These are phyloP conservation scores for Schwanniomyces sp. DNA, from an alignment of 805 yeast genomes.

Conservation along the genomic window DNA sequence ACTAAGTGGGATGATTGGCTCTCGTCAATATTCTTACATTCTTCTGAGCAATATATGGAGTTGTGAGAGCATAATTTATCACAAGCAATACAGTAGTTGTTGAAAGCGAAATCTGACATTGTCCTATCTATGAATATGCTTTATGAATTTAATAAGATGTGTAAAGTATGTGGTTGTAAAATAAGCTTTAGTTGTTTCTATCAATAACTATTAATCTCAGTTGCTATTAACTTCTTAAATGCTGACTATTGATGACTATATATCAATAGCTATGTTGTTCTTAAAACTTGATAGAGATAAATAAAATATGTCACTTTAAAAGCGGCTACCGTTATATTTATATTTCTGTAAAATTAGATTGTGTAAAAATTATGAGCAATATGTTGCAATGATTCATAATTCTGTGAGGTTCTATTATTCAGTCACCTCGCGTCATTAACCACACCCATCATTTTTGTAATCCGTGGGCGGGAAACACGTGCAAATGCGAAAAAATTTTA, in stretches of 20 bases:
- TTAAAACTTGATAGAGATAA: background rate
- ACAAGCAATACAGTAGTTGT: slow-evolving; percentile 38
- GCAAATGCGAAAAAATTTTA: background rate
- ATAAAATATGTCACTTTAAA: background rate
- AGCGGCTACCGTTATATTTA: slow-evolving; percentile 1
- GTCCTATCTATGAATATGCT: background rate
- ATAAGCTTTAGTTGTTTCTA: background rate
- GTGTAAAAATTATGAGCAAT: slow-evolving; percentile 6
- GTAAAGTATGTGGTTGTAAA: background rate
- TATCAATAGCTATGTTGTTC: background rate
- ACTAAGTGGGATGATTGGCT: slow-evolving; percentile 16
- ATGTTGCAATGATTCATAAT: slow-evolving; percentile 6
- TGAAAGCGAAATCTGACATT: slow-evolving; percentile 42
- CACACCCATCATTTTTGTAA: background rate
- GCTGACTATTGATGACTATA: background rate
- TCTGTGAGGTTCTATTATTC: slow-evolving; percentile 2
- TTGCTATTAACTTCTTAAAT: background rate
- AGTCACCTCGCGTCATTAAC: slow-evolving; percentile 7
- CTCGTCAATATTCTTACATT: slow-evolving; percentile 35
- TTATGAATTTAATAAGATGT: background rate
- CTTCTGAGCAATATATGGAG: slow-evolving; percentile 27
- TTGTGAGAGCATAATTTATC: slow-evolving; percentile 27
- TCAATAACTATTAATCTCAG: background rate
- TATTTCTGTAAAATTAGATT: slow-evolving; percentile 4
- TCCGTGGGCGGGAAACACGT: slow-evolving; percentile 1